Base-by-base conservation (phyloP, 768 basidiomycete species). In the Mycena belliarum region DNA sequence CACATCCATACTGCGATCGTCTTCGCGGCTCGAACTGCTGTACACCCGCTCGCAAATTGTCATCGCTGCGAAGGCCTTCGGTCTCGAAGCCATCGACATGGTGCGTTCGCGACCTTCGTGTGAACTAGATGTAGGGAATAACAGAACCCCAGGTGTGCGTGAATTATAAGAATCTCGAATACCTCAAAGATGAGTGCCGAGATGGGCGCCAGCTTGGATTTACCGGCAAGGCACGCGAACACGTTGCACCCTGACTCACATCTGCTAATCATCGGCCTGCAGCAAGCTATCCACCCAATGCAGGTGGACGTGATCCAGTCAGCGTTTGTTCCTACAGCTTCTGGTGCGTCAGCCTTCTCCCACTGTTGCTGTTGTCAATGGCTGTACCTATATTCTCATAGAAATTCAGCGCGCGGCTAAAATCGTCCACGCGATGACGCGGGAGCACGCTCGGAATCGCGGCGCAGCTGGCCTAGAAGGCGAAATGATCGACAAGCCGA, bases 221-320 rank as follows among this genome's bases (percentile, higher is more conserved):
- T 67, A 89, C 87, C n/a, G 95, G 94, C 43, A 97, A 97, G 82
- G 93, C 85, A 46, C 20, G 47, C 45, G 33, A 38, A 45, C 40
- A 32, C 49, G 38, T 15, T 41, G 35, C 10, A 43, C 14, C 29
- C 28, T 55, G 60, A 52, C n/a, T 24, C 44, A 20, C 15, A 26
- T 16, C 21, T 47, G 15, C 49, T n/a, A 44, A 35, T 16, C 7
- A 9, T 14, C 52, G 5, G 37, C 29, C 6, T 12, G 7, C 40
- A 94, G 92, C 95, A 98, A 94, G 93, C 90, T 2, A 95, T 98
- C 38, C 95, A 98, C 70, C 95, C 95, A 0, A 75, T 76, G 24
- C 95, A 98, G 71, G 83, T 96, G 5, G 80, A 82, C 32, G 77
- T 81, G 8, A 91, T 95, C 24, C 90, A 95, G 58, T 73, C 80